phyloP scores from a whole-genome alignment of 2,329 filamentous ascomycete genomes.

The Calonectria naviculata region DNA sequence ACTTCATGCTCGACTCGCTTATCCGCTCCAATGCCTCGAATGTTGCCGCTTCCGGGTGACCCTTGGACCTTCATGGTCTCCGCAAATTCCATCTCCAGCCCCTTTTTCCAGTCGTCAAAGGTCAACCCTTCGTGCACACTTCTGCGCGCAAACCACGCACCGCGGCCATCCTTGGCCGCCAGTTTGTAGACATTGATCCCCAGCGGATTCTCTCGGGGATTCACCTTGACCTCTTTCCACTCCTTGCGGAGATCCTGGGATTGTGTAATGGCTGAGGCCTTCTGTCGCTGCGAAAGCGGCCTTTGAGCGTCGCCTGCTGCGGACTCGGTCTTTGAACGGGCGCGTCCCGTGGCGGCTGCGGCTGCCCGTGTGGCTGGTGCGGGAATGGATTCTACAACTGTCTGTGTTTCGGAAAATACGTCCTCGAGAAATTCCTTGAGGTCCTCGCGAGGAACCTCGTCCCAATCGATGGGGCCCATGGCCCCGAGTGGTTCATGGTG shows the following conservation, averaged over 20 bases:
- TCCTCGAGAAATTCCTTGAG: constrained; percentile 65
- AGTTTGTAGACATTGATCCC: constrained; percentile 85
- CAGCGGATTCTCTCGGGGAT: constrained; percentile 78
- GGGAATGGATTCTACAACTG: constrained; percentile 82
- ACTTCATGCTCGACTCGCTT: constrained; percentile 73
- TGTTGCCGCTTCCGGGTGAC: constrained; percentile 76
- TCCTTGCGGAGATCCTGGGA: constrained; percentile 75
- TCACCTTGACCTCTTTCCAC: constrained; percentile 88
- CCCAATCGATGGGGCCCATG: constrained; percentile 67
- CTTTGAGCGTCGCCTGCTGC: constrained; percentile 64
- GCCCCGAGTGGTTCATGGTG: constrained; percentile 70
- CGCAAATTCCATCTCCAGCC: constrained; percentile 81
- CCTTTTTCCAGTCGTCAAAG: constrained; percentile 82
- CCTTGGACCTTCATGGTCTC: constrained; percentile 80
- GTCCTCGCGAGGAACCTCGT: constrained; percentile 55
- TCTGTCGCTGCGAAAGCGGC: constrained; percentile 52
- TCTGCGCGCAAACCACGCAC: constrained; percentile 88
- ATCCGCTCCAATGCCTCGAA: constrained; percentile 89
- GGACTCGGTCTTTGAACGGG: constrained; percentile 67
- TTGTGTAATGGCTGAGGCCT: constrained; percentile 59
- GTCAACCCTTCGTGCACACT: constrained; percentile 84
- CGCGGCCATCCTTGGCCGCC: constrained; percentile 80
- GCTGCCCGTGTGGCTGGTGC: constrained; percentile 46
- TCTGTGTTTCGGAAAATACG: constrained; percentile 75
- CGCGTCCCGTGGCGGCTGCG: constrained; percentile 55